A percentile compares a stretch with the other conserved stretches of the same genome.
These are phyloP conservation scores for Gillenia trifoliata DNA, from an alignment of 306 rosid genomes.

Conservation along the genomic window DNA sequence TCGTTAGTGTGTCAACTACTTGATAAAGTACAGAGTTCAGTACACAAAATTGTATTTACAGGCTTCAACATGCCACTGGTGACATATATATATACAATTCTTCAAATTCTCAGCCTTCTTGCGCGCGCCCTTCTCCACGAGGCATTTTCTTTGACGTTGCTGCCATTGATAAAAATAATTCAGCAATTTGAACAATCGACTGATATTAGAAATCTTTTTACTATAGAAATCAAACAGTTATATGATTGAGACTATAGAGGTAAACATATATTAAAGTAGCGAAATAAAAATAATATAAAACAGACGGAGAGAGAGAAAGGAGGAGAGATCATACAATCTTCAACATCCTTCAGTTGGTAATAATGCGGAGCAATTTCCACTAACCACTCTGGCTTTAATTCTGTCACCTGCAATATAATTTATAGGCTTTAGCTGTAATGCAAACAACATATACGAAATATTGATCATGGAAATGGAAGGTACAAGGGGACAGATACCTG, in stretches of 20 bases:
- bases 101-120: slow-evolving; percentile 4
- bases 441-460: background rate
- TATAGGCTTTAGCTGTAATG: slow-evolving; percentile 14
- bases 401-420: slow-evolving; percentile 57
- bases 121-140: slow-evolving; percentile 54
- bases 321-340: slow-evolving; percentile 63
- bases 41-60: slow-evolving; percentile 28
- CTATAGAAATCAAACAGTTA: background rate
- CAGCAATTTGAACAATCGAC: slow-evolving; percentile 8
- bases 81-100: slow-evolving; percentile 4
- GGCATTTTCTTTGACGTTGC: slow-evolving; percentile 59
- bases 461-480: background rate
- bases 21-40: background rate
- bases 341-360: slow-evolving; percentile 91
- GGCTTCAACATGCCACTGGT: background rate
- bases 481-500: slow-evolving; percentile 42
- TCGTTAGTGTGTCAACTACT: background rate
- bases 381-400: slow-evolving; percentile 87
- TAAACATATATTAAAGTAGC: background rate
- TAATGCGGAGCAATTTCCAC: slow-evolving; percentile 95
- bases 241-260: background rate
- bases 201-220: background rate
- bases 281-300: too few relatives aligned
- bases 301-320: slow-evolving; percentile 17
- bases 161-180: slow-evolving; percentile 25